Base-by-base conservation (phyloP, 495 filamentous ascomycete species). In the Neurospora sp. region DNA sequence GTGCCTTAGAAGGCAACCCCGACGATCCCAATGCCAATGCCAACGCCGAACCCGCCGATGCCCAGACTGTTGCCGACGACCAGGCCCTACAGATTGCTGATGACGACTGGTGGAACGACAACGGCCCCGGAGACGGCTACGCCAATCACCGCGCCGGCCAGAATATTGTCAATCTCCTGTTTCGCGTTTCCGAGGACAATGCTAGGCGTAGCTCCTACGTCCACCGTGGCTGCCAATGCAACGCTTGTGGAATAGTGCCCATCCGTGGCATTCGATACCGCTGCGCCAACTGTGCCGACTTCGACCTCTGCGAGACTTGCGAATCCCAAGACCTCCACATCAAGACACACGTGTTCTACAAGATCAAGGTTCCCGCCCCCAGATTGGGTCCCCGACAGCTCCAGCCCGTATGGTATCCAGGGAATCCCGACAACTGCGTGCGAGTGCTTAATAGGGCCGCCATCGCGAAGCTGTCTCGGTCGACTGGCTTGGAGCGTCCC, bases 261-360 rank as follows among this genome's bases (percentile, higher is more conserved):
- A 98, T 99, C 62, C 91, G 93, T 62, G 96, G 96, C 2, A 93
- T 96, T 73, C 87, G 95, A 78, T 97, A 97, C 81, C 89, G 93
- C 73, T 98, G 94, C 79, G 89, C 92, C 71, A 98, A 97, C 82
- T 98, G 94, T 78, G 88, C 90, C 73, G 94, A 98, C 78, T 98
- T 92, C 74, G 94, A 98, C 79, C 89, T 95, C 20, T 97, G 93
- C 82, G 93, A 96, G 80, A 90, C 88, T 10, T 98, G 94, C 79
- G 94, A 98, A 82, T 89, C 92, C 5, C 89, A 92, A 79, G 89
- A 92, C 71, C 84, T 93, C 1, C 96, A 99, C 79, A 89, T 87
- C 74, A 97, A 95, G 82, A 97, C 94, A 0, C 96, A 99, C 83
- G 84, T 99, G 59, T 97, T 99, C 85, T 97, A 95, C 85, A 98